phyloP scores from a whole-genome alignment of 176 grass and related monocot species.

The Dendrocalamus sinicus region DNA sequence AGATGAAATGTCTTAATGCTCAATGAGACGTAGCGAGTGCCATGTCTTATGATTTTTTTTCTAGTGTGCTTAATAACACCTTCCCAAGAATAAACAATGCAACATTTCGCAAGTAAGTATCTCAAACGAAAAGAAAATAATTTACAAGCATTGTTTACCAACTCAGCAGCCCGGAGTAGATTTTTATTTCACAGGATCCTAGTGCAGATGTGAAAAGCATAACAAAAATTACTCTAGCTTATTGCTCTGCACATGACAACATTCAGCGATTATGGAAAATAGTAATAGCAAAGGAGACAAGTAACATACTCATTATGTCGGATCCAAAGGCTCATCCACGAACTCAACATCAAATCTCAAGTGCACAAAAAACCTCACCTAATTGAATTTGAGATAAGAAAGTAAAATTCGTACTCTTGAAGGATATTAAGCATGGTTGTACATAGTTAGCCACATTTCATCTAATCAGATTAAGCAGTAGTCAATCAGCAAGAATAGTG shows the following conservation, averaged over 20 bases:
- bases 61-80: not conserved
- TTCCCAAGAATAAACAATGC: not conserved
- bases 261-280: not conserved
- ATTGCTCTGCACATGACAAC: not conserved
- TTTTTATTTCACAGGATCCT: not conserved
- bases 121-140: not conserved
- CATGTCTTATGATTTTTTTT: not conserved
- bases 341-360: not conserved
- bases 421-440: not conserved
- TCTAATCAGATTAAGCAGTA: not conserved
- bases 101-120: not conserved
- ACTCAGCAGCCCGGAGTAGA: not conserved
- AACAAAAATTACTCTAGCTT: not conserved
- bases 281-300: not conserved
- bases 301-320: not conserved
- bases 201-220: conserved; percentile 6
- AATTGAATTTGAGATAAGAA: not conserved
- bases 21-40: not conserved
- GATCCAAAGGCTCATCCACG: not conserved
- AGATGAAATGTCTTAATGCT: too few relatives aligned
- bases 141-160: not conserved
- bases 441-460: not conserved
- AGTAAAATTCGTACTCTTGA: not conserved
- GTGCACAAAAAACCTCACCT: conserved; percentile 3
- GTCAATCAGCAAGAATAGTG: not conserved